Conservation (phyloP, 495 filamentous ascomycete species). For the Chaetomidium leptoderma region DNA sequence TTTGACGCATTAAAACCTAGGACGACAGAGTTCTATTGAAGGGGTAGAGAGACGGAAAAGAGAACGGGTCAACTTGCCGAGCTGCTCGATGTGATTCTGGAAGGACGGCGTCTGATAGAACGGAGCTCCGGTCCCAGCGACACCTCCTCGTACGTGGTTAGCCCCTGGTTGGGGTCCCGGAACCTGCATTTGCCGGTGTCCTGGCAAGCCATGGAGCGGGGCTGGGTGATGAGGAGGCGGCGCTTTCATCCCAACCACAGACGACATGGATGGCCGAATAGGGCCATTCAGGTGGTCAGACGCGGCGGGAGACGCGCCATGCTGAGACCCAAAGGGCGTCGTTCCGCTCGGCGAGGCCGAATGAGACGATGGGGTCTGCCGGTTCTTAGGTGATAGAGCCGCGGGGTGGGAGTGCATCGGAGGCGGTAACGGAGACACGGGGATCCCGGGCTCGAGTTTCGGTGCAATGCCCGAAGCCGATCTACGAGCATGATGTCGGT, state of each 20-base stretch:
- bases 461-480: conserved; percentile 66
- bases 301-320: conserved; percentile 60
- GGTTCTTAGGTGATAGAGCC: conserved; percentile 53
- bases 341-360: conserved; percentile 71
- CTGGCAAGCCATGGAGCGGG: conserved; percentile 35
- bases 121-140: conserved; percentile 33
- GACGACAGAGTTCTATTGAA: conserved; percentile 71
- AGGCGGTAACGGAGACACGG: conserved; percentile 47
- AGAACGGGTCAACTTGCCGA: conserved; percentile 81
- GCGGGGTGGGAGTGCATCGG: conserved; percentile 50
- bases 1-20: conserved; percentile 69
- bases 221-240: conserved; percentile 29
- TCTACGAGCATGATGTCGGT: conserved; percentile 64
- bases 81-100: conserved; percentile 92
- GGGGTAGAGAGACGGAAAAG: conserved; percentile 41
- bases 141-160: conserved; percentile 33
- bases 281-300: conserved; percentile 49
- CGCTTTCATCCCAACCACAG: conserved; percentile 38
- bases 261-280: conserved; percentile 43
- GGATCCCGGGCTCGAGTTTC: conserved; percentile 60
- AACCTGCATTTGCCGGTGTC: conserved; percentile 43
- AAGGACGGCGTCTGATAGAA: conserved; percentile 79
- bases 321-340: conserved; percentile 68
- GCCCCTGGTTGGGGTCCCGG: conserved; percentile 34
- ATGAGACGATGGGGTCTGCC: conserved; percentile 80